A percentile compares a stretch with the other conserved stretches of the same genome.
Evolutionary conservation across 768 basidiomycete genomes (phyloP).

Genomic region (Auricularia sp.): DNA sequence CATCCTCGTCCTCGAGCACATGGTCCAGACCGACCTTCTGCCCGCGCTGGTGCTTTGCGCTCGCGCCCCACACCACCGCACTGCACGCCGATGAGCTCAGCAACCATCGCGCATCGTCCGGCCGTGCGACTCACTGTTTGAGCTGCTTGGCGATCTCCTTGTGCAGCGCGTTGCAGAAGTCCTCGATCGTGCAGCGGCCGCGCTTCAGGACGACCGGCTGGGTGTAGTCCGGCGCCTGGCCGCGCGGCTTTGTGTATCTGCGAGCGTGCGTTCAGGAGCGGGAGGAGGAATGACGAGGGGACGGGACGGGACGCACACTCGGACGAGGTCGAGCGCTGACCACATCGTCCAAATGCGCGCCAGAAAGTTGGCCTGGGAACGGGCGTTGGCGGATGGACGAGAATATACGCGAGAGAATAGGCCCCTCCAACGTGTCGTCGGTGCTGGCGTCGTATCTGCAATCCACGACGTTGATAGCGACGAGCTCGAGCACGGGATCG

Average conservation of each 20-base stretch:
- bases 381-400: no score
- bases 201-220: constrained; percentile 79
- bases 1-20: constrained; percentile 79
- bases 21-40: constrained; percentile 92
- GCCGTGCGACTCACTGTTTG: constrained; percentile 62
- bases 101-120: neutral
- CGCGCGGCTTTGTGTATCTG: constrained; percentile 84
- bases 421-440: no score
- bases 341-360: constrained; percentile 54
- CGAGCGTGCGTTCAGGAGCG: neutral
- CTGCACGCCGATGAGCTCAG: constrained; percentile 24
- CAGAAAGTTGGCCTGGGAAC: no score
- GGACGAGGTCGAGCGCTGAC: constrained; percentile 82
- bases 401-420: no score
- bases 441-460: no score
- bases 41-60: constrained; percentile 90
- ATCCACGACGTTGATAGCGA: no score
- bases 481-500: no score
- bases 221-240: constrained; percentile 81
- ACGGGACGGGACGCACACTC: constrained; percentile 39
- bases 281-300: neutral
- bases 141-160: constrained; percentile 96
- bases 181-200: constrained; percentile 59
- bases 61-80: constrained; percentile 90
- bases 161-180: constrained; percentile 89